Base-by-base conservation (phyloP, 768 basidiomycete genomes). In the Leccinum subtestaceum region DNA sequence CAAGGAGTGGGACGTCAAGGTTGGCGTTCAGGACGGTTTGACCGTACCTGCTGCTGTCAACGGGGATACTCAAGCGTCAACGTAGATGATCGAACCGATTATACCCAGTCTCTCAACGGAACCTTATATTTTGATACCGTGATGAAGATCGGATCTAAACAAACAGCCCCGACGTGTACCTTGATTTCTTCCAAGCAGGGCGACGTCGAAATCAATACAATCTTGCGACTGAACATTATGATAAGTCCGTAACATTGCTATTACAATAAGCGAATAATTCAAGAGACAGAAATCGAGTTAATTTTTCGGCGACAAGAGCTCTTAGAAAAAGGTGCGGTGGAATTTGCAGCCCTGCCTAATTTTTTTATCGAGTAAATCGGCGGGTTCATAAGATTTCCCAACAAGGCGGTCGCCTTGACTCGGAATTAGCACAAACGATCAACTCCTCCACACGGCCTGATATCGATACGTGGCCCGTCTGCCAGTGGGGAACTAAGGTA, bases 1-100 rank as follows among this genome's bases (percentile, higher is more conserved):
- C 34, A 86, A 81, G 67, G 93, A 96, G 68, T 91, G 86, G 83
- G 87, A 90, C 19, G 86, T 89, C 65, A 93, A 92, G 69, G 43
- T 70, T 45, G 58, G 61, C 12, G 58, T 64, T 19, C 63, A 63
- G 21, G 70, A 70, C 50, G 65, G 55, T 34, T 15, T 50, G 48
- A 15, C 59, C 7, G 17, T 12, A 4, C 31, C 54, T 2, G 21
- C 23, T 34, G 51, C 21, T 17, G 29, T n/a, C 7, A 52, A 61
- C 12, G 53, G 5, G 25, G 15, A 56, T 6, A 64, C 55, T 1
- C 43, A 62, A 45, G 61, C 58, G 13, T 27, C 17, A n/a, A 10
- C 58, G 17, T 69, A 63, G 53, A 50, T 25, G 10, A 34, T 13
- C 11, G 21, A 31, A 56, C 45, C 34, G 34, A 40, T 40, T 17